Evolutionary conservation across 2,329 filamentous ascomycete species (phyloP), one percentile per base, ranked within the genome.

Genomic region (Phialemoniopsis sp.): DNA sequence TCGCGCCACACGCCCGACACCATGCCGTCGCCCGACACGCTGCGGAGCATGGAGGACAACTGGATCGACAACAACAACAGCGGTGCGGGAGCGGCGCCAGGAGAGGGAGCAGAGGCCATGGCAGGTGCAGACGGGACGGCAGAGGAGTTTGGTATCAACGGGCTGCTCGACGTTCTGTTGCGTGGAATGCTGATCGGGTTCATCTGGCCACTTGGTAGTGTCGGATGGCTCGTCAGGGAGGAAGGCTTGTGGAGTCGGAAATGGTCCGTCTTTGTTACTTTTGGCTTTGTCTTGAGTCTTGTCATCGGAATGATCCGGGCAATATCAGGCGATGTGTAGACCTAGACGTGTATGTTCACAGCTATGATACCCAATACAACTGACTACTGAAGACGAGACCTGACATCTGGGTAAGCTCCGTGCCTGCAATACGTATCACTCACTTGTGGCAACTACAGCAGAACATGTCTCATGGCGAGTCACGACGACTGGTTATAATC

Each of bases 161-260:
- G 78, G 1, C 75, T 86, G 10, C 67, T 95, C 33, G 91, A 97
- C 55, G 84, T 94, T 54, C 79, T 96, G 68, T 72, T 97, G 42
- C 87, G 84, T 64, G 93, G 90, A 5, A 88, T 93, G 60, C 68
- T 94, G 43, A 87, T 93, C 53, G 93, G 93, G 1, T 98, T 97
- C 69, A 86, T 98, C 59, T 97, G 91, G 80, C 93, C 93, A 4
- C 63, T 97, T 9, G 91, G 88, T 0, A 89, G 87, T 53, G 68
- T 91, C 41, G 81, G 85, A 38, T 96, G 90, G 89, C 68, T 94
- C 36, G 76, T 91, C 48, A 74, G 90, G 43, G 88, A 95, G 60
- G 87, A 93, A 42, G 89, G 87, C 1, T 82, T 97, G 43, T 95
- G 89, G 80, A 86, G 82, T 44, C 80, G 85, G 55, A 73, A 90